These are phyloP conservation scores for Colletotrichum sp. DNA, from an alignment of 2,329 filamentous ascomycete species.

Conservation along the genomic window DNA sequence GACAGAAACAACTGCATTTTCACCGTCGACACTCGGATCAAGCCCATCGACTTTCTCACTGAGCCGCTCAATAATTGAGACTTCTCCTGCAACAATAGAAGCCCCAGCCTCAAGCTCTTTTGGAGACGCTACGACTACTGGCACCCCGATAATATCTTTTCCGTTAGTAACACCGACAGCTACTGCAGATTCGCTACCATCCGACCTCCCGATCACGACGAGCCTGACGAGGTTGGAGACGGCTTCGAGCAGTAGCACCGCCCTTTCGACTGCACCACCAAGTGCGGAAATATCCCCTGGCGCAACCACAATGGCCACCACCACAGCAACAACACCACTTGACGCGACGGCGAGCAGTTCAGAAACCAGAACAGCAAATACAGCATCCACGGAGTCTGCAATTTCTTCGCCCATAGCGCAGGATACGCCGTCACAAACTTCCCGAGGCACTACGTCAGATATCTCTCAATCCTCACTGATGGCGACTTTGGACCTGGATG, in stretches of 20 bases:
- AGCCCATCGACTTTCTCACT: too few relatives aligned
- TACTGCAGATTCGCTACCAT: not conserved
- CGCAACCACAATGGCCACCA: fast-evolving
- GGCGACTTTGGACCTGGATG: not conserved
- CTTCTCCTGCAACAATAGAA: too few relatives aligned
- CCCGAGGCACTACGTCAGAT: not conserved
- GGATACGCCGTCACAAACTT: not conserved
- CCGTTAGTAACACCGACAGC: not conserved
- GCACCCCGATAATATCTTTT: not conserved
- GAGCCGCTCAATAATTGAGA: too few relatives aligned
- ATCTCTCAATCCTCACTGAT: not conserved
- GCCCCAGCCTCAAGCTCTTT: too few relatives aligned
- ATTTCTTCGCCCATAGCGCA: not conserved
- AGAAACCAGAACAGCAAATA: not conserved
- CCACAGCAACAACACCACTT: not conserved
- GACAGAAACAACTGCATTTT: too few relatives aligned
- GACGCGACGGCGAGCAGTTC: not conserved
- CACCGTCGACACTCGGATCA: too few relatives aligned
- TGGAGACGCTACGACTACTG: not conserved
- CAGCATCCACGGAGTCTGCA: not conserved
- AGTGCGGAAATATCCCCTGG: too few relatives aligned
- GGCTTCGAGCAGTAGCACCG: fast-evolving
- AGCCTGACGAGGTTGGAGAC: fast-evolving
- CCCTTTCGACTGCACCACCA: not conserved
- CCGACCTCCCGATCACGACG: fast-evolving